phyloP scores from a whole-genome alignment of 305 asterid species.

The Andrographis paniculata region DNA sequence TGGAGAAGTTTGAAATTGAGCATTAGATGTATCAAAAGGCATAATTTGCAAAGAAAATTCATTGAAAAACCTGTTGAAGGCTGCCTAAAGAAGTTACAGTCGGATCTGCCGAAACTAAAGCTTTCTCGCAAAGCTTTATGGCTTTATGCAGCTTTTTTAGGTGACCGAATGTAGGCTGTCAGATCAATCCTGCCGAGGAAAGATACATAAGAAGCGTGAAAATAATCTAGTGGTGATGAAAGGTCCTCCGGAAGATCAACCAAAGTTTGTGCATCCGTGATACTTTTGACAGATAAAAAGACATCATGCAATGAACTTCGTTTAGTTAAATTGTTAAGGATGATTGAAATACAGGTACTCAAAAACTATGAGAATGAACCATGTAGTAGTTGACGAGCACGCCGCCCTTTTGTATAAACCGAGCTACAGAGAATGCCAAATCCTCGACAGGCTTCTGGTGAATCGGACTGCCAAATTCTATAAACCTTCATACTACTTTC shows the following conservation, averaged over 20 bases:
- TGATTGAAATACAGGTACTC: not conserved
- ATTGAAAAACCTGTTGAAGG: conserved; percentile 62
- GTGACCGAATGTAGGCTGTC: conserved; percentile 87
- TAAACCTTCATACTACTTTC: conserved; percentile 39
- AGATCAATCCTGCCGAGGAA: conserved; percentile 43
- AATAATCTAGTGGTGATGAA: conserved; percentile 63
- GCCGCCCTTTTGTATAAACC: conserved; percentile 86
- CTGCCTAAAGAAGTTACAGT: conserved; percentile 72
- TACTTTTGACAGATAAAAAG: no score
- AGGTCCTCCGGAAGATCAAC: conserved; percentile 89
- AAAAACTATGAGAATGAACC: conserved; percentile 35
- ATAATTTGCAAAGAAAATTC: not conserved
- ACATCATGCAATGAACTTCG: not conserved
- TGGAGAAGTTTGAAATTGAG: conserved; percentile 23
- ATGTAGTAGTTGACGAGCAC: conserved; percentile 87
- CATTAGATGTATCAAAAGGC: not conserved
- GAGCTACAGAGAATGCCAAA: conserved; percentile 85
- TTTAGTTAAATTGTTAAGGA: not conserved
- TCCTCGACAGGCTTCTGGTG: conserved; percentile 87
- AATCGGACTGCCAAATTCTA: conserved; percentile 78
- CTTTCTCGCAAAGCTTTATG: conserved; percentile 61
- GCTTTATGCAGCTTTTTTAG: conserved; percentile 86
- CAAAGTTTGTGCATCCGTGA: conserved; percentile 87
- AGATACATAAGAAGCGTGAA: not conserved
- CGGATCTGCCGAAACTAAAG: conserved; percentile 79